Conservation (phyloP, 768 basidiomycete species). For the Coprinopsis strossmayeri region DNA sequence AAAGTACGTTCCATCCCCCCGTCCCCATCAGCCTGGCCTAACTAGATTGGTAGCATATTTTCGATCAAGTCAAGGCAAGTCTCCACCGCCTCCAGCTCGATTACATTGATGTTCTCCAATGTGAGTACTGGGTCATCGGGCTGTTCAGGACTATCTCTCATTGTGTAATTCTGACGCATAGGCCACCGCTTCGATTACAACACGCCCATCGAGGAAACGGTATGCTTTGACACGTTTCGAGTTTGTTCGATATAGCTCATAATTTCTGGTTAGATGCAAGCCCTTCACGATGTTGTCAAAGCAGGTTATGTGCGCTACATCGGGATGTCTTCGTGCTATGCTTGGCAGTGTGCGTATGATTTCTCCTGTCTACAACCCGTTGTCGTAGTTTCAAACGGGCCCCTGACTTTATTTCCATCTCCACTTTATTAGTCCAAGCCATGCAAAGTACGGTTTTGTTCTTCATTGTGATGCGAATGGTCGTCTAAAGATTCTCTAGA, state of each 20-base stretch:
- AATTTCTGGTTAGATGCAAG: conserved; percentile 49
- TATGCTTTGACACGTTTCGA: conserved; percentile 12
- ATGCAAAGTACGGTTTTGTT: conserved; percentile 45
- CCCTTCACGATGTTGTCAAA: conserved; percentile 59
- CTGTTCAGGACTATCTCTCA: conserved; percentile 10
- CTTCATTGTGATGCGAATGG: background rate
- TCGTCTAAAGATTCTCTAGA: conserved; percentile 26
- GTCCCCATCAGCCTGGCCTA: conserved; percentile 11
- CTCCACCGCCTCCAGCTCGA: conserved; percentile 66
- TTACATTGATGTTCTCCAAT: conserved; percentile 73
- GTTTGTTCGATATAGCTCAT: background rate
- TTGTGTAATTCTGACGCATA: conserved; percentile 9
- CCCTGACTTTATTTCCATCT: background rate
- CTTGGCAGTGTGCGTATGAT: conserved; percentile 48
- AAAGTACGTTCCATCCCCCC: conserved; percentile 16
- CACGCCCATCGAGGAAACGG: conserved; percentile 55
- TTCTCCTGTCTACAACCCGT: too few relatives aligned
- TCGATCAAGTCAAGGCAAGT: conserved; percentile 56
- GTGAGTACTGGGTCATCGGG: conserved; percentile 24
- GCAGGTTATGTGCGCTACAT: conserved; percentile 58
- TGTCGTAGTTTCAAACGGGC: too few relatives aligned
- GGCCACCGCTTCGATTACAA: conserved; percentile 51
- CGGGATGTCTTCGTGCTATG: conserved; percentile 51
- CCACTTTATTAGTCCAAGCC: conserved; percentile 32
- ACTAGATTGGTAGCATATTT: conserved; percentile 48